Conservation (phyloP, 345 rosid genomes). For the Citrus trifoliata region DNA sequence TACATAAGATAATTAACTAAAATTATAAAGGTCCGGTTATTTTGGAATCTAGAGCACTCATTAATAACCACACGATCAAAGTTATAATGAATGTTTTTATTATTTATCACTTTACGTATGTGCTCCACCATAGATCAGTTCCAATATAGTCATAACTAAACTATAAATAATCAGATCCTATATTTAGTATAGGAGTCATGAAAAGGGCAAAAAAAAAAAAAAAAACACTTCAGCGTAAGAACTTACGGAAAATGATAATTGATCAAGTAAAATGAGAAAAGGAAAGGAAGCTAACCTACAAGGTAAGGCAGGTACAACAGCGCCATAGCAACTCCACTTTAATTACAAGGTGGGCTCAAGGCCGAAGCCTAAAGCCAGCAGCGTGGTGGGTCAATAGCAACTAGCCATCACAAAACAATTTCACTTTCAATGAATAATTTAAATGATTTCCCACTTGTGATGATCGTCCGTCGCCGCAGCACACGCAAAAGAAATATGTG, state of each 20-base stretch:
- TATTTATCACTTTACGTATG: too few species aligned
- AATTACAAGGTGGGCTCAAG: too few species aligned
- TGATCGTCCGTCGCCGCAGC: neutral
- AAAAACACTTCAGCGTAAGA: neutral
- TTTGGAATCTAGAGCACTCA: accelerated
- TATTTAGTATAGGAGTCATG: neutral
- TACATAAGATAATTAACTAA: neutral
- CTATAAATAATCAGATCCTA: neutral
- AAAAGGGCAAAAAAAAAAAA: too few species aligned
- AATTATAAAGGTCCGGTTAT: too few species aligned
- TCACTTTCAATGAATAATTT: neutral
- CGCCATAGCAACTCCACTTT: neutral
- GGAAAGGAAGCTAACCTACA: neutral
- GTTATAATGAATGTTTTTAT: accelerated
- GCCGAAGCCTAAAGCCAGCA: too few species aligned
- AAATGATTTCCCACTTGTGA: neutral
- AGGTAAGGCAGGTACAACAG: neutral
- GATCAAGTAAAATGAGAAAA: too few species aligned
- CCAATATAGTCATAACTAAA: too few species aligned
- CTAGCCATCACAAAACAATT: neutral
- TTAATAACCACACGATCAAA: too few species aligned
- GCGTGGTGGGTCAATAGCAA: neutral
- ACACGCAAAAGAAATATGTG: neutral
- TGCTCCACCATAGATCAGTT: accelerated
- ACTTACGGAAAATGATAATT: neutral